These are phyloP conservation scores for Hippophae gyantsensis DNA, from an alignment of 306 rosid genomes.

Conservation along the genomic window DNA sequence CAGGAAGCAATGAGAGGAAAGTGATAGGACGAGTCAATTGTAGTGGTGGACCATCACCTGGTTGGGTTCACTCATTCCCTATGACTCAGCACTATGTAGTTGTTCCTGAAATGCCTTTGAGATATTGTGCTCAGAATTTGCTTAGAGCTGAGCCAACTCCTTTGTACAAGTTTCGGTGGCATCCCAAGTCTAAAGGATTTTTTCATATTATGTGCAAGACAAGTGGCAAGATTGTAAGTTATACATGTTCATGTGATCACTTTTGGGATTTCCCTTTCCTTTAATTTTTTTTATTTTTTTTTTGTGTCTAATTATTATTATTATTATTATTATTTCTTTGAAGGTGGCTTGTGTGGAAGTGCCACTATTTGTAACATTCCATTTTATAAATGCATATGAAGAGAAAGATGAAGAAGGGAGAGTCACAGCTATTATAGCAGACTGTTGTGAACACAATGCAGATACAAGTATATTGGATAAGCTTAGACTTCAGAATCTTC, in stretches of 20 bases:
- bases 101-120: slow-evolving; percentile 83
- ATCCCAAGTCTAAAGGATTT: slow-evolving; percentile 62
- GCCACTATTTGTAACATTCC: slow-evolving; percentile 73
- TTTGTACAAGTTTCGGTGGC: slow-evolving; percentile 81
- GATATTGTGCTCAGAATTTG: slow-evolving; percentile 72
- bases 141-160: slow-evolving; percentile 88
- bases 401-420: slow-evolving; percentile 78
- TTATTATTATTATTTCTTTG: background rate
- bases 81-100: slow-evolving; percentile 61
- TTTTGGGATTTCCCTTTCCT: background rate
- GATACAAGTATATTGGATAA: slow-evolving; percentile 48
- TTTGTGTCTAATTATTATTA: background rate
- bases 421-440: slow-evolving; percentile 51
- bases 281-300: background rate
- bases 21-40: slow-evolving; percentile 71
- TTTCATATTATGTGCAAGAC: slow-evolving; percentile 79
- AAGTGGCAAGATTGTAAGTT: slow-evolving; percentile 64
- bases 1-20: slow-evolving; percentile 61
- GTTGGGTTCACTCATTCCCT: slow-evolving; percentile 96
- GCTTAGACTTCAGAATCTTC: slow-evolving; percentile 61
- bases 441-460: slow-evolving; percentile 84
- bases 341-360: slow-evolving; percentile 89
- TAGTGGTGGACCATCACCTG: slow-evolving; percentile 55
- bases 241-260: background rate
- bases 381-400: slow-evolving; percentile 87